phyloP scores from a whole-genome alignment of 768 basidiomycete genomes.

The Baorangia bicolor region DNA sequence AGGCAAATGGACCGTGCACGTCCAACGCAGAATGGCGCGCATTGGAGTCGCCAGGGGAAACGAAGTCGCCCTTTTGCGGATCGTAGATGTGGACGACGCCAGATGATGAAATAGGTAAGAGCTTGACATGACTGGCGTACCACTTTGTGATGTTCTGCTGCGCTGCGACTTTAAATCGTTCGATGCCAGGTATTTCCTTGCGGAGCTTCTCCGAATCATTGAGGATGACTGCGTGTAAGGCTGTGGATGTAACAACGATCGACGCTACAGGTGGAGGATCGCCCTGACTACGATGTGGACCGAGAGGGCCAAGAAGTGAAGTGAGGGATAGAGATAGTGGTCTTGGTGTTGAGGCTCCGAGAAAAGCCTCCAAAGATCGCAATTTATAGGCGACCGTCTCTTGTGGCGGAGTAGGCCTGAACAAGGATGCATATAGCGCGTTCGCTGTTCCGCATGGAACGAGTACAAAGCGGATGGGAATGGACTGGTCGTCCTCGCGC shows the following conservation, averaged over 20 bases:
- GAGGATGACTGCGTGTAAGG: constrained; percentile 83
- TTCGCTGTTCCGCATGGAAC: constrained; percentile 91
- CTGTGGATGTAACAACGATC: constrained; percentile 84
- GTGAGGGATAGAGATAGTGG: constrained; percentile 58
- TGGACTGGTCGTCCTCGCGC: constrained; percentile 10
- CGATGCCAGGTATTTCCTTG: constrained; percentile 65
- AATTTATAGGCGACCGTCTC: constrained; percentile 44
- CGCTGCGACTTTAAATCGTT: constrained; percentile 88
- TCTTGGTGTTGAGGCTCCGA: constrained; percentile 36
- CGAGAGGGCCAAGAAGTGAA: constrained; percentile 38
- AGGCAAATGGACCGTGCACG: constrained; percentile 77
- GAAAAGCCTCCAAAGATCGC: constrained; percentile 53
- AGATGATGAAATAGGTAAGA: constrained; percentile 46
- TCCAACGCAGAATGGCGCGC: constrained; percentile 39
- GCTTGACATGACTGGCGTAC: constrained; percentile 59
- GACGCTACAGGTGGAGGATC: constrained; percentile 43
- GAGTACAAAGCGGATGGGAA: constrained; percentile 45
- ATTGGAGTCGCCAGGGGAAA: constrained; percentile 38
- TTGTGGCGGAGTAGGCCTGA: constrained; percentile 44
- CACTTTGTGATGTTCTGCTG: constrained; percentile 68
- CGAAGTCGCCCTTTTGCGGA: constrained; percentile 46
- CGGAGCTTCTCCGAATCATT: constrained; percentile 79
- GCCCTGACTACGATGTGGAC: constrained; percentile 12
- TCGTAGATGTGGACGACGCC: constrained; percentile 61
- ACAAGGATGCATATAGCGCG: constrained; percentile 80